These are phyloP conservation scores for Yarrowia deformans DNA, from an alignment of 805 yeast genomes.

Conservation along the genomic window DNA sequence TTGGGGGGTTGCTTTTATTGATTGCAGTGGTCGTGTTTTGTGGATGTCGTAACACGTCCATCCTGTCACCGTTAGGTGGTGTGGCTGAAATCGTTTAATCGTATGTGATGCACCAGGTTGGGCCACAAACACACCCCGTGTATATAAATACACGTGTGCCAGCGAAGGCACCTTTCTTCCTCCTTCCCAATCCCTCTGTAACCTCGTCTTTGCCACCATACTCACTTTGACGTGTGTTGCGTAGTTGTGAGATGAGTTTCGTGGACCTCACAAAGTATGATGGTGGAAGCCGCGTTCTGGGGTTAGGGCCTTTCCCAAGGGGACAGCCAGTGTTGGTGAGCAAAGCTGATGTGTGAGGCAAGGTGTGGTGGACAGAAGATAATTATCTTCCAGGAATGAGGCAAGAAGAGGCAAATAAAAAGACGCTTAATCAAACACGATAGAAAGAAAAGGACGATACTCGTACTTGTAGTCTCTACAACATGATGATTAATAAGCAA, in stretches of 20 bases:
- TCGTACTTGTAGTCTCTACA: too few species aligned
- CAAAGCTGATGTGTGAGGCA: not conserved
- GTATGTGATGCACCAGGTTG: not conserved
- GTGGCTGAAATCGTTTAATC: not conserved
- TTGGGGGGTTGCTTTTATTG: not conserved
- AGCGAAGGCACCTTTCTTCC: not conserved
- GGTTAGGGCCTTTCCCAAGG: conserved; percentile 3
- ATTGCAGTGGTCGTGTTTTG: too few species aligned
- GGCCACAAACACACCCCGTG: not conserved
- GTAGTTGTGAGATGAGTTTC: conserved; percentile 7
- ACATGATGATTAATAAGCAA: conserved; percentile 6
- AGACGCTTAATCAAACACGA: too few species aligned
- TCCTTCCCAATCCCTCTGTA: not conserved
- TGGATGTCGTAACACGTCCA: not conserved
- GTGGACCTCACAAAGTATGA: not conserved
- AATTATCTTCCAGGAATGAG: not conserved
- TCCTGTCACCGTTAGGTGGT: not conserved
- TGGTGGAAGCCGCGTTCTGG: conserved; percentile 9
- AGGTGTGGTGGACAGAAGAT: not conserved
- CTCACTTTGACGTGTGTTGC: conserved; percentile 25
- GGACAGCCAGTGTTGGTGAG: not conserved
- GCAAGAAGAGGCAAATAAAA: too few species aligned
- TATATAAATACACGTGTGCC: not conserved
- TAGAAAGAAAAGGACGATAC: too few species aligned
- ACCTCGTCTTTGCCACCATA: conserved; percentile 6